Base-by-base conservation (phyloP, 768 basidiomycete genomes). In the Chlorophyllum brunneum region DNA sequence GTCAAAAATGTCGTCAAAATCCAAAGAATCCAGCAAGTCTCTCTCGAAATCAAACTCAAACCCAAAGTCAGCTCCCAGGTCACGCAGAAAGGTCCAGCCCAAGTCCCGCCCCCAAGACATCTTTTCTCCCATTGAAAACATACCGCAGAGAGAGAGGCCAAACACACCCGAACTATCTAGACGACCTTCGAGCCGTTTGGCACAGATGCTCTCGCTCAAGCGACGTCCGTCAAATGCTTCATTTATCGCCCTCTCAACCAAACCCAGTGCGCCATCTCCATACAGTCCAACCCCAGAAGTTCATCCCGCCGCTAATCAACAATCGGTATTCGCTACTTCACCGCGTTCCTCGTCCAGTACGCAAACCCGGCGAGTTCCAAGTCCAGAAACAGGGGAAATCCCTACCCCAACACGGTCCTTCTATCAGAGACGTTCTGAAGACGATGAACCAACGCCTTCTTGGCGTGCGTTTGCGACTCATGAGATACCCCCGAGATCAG, bases 31-130 rank as follows among this genome's bases (percentile, higher is more conserved):
- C 16, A 38, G 3, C 7, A 37, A 20, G 6, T 45, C 57, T 76
- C 76, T 5, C 65, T 81, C 53, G 11, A 75, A 63, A 55, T 67
- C 29, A 70, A 64, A 58, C 64, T 59, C 33, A 67, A 57, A 51
- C n/a, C n/a, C n/a, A n/a, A n/a, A n/a, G n/a, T n/a, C n/a, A 55
- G 40, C 61, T 33, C 55, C 58, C 9, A 58, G 46, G 41, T 50
- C 61, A 7, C 62, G 58, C 31, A 44, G 29, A 13, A 51, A 51
- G 38, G 24, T 24, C 10, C 23, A 52, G 20, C 61, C 64, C 13
- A 73, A 64, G 57, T 62, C 71, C n/a, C 69, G 69, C 48, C 67
- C 67, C 15, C 72, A 71, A 62, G 71, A 78, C 9, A 51, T 61
- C 54, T 51, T 59, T 58, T 56, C 53, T 45, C 43, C 58, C 58